Base-by-base conservation (phyloP, 257 asterid genomes). In the Paraleonurus japonicus region DNA sequence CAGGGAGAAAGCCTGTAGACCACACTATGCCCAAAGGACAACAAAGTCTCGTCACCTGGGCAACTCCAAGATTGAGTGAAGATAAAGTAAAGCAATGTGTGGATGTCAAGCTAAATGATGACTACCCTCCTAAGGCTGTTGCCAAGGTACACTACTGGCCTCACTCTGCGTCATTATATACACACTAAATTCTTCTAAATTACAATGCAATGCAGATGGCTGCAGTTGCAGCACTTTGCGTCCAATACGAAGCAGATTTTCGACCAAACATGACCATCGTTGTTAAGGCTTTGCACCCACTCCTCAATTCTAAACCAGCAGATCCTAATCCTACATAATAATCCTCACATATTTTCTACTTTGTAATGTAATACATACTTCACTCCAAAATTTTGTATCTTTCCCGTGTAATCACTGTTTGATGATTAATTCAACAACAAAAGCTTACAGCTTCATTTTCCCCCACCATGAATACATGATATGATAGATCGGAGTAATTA, bases 1-100 rank as follows among this genome's bases (percentile, higher is more conserved):
- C 96, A 0, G 96, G 98, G 77, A 84, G 98, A 76, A 92, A 92
- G 63, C 96, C 98, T 0, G 98, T 89, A 11, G 98, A 92, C 74
- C 96, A 92, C 82, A 92, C 98, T 12, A 88, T 92, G 98, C 98
- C 98, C 20, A 92, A 92, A 75, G 98, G 98, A 8, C 96, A 92
- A 72, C 98, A 89, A 63, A 92, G 98, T 81, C 75, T 89, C 9
- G 98, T 88, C 68, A 92, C 98, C 2, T 92, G 96, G 98, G 96
- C 98, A 57, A 89, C 98, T 61, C 98, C 98, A 51, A 86, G 98
- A 76, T 72, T 89, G 77, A 92, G 96, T 66, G 98, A 92, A 80
- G 98, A 92, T 75, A 92, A 92, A 82, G 98, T 89, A 82, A 92
- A 92, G 81, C 96, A 92, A 69, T 86, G 98, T 76, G 87, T 92